Evolutionary conservation across 164 flowering plant species (phyloP), one percentile per base, ranked within the genome.

Genomic region (Magnolia changhungtana): DNA sequence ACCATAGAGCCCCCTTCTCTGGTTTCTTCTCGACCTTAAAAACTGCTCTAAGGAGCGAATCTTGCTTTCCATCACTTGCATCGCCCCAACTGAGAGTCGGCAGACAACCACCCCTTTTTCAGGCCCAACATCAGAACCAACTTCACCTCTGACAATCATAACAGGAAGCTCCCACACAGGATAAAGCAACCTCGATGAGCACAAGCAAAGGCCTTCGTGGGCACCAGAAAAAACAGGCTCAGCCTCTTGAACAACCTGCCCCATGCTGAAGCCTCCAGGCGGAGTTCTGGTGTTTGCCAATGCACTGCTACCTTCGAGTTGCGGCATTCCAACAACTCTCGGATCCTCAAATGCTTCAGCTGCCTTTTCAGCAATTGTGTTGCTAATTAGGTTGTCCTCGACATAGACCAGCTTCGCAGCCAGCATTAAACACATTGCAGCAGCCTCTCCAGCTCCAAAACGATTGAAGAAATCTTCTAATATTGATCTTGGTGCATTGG

Each of bases 201-300:
- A 96, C 83, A 96, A 84, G 83, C 96, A 91, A 50, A 96, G 91
- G 61, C 98, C 99, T 87, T 96, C 98, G 85, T 96, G 88, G 23
- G 97, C 97, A 80, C 97, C 99, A n/a, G 99, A 96, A 86, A 94
- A 96, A 11, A 94, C 88, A 71, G 98, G 97, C 82, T 92, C 97
- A 50, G 95, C 97, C 83, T 92, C 98, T 83, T 96, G 97, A 80
- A 94, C 97, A 85, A 96, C 99, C 84, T 96, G 99, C 7, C 98
- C 99, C 99, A 96, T 92, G 86, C 95, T 90, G 82, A 93, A 93
- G 50, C 97, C 96, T 50, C 94, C 97, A 75, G 92, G 84, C 69
- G 96, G 85, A 21, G 94, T 86, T 83, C 96, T 88, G n/a, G 91
- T 84, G 79, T 84, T 90, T 52, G 97, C 77, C 78, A 94, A 80